These are phyloP conservation scores for Coprinopsis sp. DNA, from an alignment of 768 basidiomycete genomes.

Conservation along the genomic window DNA sequence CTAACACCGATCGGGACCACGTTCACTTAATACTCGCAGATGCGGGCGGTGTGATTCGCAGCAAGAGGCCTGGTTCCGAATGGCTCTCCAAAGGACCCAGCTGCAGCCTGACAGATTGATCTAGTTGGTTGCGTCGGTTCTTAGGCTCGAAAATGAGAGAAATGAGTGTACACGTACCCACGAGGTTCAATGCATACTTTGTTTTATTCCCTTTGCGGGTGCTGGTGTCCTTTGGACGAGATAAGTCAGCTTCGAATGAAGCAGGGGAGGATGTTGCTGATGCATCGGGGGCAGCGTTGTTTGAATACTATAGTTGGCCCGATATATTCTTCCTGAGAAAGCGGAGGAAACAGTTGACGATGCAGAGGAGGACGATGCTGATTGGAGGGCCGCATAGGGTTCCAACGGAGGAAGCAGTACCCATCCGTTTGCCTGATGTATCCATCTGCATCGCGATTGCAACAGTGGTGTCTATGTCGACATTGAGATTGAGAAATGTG, in stretches of 20 bases:
- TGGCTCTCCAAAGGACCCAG: not conserved
- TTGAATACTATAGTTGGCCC: constrained; percentile 32
- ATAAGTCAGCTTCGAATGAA: constrained; percentile 11
- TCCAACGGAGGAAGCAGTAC: no score
- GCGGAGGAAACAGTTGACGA: constrained; percentile 35
- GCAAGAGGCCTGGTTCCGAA: not conserved
- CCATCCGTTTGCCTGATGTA: no score
- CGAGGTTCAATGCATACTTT: constrained; percentile 62
- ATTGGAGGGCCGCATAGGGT: constrained; percentile 55
- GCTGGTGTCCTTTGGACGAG: constrained; percentile 9
- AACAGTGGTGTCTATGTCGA: no score
- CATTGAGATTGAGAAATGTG: no score
- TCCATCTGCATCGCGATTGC: no score
- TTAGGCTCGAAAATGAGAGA: not conserved
- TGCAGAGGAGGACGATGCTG: constrained; percentile 28
- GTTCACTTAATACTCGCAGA: not conserved
- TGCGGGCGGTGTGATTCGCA: not conserved
- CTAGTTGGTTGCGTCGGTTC: constrained; percentile 30
- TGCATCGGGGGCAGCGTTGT: constrained; percentile 55
- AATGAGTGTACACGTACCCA: constrained; percentile 48
- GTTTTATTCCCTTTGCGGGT: constrained; percentile 36
- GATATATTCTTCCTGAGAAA: constrained; percentile 18
- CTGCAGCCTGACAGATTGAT: constrained; percentile 62
- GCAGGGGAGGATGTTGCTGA: constrained; percentile 47
- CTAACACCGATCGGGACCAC: no score